phyloP scores from a whole-genome alignment of 768 basidiomycete species.

The Lyophyllum decastes region DNA sequence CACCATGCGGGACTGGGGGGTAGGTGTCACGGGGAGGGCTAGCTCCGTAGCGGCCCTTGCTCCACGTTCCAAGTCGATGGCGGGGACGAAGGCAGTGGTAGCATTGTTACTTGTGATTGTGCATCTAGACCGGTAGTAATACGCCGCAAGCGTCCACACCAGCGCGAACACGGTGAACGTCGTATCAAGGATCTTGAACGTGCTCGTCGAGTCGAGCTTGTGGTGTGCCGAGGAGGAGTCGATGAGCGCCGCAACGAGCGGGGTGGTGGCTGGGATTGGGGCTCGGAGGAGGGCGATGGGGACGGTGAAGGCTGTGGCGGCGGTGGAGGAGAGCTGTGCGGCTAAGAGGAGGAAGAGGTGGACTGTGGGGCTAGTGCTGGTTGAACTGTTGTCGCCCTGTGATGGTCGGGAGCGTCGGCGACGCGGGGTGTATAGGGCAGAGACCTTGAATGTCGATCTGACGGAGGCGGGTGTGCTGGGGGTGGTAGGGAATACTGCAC shows the following conservation, averaged over 20 bases:
- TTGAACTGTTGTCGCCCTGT: background rate
- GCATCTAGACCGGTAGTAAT: background rate
- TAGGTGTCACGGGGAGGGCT: background rate
- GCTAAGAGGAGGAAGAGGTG: conserved; percentile 4
- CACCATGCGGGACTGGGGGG: background rate
- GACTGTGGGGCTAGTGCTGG: background rate
- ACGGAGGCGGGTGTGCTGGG: background rate
- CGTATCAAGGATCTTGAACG: background rate
- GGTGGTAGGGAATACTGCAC: background rate
- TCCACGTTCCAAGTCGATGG: background rate
- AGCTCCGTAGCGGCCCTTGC: background rate
- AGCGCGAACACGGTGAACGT: conserved; percentile 2
- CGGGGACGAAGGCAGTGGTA: background rate
- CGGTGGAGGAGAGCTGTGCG: conserved; percentile 1
- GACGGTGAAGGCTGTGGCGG: conserved; percentile 1
- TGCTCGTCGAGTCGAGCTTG: background rate
- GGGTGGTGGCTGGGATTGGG: background rate
- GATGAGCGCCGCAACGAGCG: conserved; percentile 1
- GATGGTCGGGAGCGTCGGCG: background rate
- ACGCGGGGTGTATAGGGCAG: background rate
- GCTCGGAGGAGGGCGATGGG: background rate
- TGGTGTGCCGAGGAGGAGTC: background rate
- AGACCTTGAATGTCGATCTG: background rate
- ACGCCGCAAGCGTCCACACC: background rate
- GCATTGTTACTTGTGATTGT: background rate